Evolutionary conservation across 2,329 filamentous ascomycete species (phyloP), one percentile per base, ranked within the genome.

Genomic region (Achaetomium macrosporum): DNA sequence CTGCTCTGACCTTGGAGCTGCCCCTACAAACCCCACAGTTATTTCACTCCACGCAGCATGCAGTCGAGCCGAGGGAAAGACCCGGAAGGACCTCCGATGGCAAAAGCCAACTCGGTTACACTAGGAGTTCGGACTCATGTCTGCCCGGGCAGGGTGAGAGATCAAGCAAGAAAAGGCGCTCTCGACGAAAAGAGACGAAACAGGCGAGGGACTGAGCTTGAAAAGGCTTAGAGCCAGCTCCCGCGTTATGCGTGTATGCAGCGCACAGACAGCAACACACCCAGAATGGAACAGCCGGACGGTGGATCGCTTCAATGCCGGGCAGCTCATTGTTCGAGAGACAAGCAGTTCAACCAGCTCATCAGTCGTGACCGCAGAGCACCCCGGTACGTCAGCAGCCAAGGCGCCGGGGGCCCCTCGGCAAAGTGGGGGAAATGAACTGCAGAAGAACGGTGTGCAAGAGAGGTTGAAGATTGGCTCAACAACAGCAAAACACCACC

Each of bases 201-300:
- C 42, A 42, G 50, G 48, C 33, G 49, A 55, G 33, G 42, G 41
- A 16, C 20, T 48, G 47, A 48, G 49, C 43, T 56, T 54, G n/a
- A 41, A 60, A 54, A 50, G 46, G 54, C 31, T 53, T 51, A 55
- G 59, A 54, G 56, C 40, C 55, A 50, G 37, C 59, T 55, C 55
- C 58, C 52, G 54, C 52, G 50, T 59, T 60, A 31, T 62, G 60
- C 60, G 53, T 56, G 54, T 51, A 58, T 57, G 57, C 59, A 54
- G 49, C 53, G 59, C 59, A 61, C 59, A 59, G 58, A 59, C 58
- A 47, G 44, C 54, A 50, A 20, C 25, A 52, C 19, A 52, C 53
- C 51, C 56, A 54, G 53, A 62, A 56, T 50, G 57, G 57, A 57
- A 57, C 47, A 42, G 53, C 57, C 53, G 44, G 53, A 54, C 55